These are phyloP conservation scores for Aristolochia contorta DNA, from an alignment of 164 flowering plant species.

Conservation along the genomic window DNA sequence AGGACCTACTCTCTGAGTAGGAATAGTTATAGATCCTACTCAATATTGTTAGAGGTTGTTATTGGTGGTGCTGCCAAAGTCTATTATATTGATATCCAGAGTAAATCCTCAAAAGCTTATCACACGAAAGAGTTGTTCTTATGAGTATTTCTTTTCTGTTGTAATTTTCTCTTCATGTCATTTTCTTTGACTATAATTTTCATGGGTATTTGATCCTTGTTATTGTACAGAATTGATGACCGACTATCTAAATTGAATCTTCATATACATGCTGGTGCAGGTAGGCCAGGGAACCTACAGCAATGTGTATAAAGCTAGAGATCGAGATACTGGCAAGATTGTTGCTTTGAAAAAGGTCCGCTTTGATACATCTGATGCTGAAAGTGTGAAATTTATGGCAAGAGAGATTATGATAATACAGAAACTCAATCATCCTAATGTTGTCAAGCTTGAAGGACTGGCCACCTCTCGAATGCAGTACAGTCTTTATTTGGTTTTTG, in stretches of 20 bases:
- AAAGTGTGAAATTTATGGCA: conserved; percentile 69
- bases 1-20: too few species aligned
- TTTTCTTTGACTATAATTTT: not conserved
- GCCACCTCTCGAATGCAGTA: conserved; percentile 73
- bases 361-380: conserved; percentile 56
- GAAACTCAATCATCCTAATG: conserved; percentile 59
- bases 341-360: conserved; percentile 75
- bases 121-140: not conserved
- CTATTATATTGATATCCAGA: too few species aligned
- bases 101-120: not conserved
- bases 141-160: not conserved
- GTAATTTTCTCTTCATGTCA: not conserved
- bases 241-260: conserved; percentile 2
- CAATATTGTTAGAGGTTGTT: too few species aligned
- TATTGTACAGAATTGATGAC: not conserved
- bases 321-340: conserved; percentile 44
- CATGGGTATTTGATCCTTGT: not conserved
- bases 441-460: conserved; percentile 60
- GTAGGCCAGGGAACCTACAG: conserved; percentile 72
- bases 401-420: conserved; percentile 53
- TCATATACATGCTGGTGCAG: conserved; percentile 24
- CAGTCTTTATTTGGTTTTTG: conserved; percentile 64
- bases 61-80: too few species aligned
- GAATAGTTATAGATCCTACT: too few species aligned
- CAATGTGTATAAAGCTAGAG: conserved; percentile 66